phyloP scores from a whole-genome alignment of 768 basidiomycete genomes.

The Xanthoconium purpureum region DNA sequence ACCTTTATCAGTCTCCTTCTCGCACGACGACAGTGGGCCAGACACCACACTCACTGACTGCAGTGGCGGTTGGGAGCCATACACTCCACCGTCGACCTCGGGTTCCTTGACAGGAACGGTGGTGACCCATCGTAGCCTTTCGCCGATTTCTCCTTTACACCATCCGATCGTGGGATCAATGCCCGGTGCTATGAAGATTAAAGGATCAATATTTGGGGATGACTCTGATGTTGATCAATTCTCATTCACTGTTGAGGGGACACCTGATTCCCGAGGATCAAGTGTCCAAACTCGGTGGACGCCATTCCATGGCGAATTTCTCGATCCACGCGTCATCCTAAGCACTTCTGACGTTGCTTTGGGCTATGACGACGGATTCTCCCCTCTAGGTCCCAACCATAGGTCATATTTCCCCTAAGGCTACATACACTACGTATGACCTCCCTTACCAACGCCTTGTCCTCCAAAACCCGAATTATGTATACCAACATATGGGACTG shows the following conservation, averaged over 20 bases:
- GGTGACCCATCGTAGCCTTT: conserved; percentile 41
- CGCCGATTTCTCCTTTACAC: conserved; percentile 26
- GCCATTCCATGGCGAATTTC: conserved; percentile 32
- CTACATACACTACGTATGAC: background rate
- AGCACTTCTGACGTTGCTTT: conserved; percentile 30
- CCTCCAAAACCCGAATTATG: conserved; percentile 1
- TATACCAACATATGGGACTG: conserved; percentile 10
- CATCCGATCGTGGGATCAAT: conserved; percentile 32
- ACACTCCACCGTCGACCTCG: conserved; percentile 60
- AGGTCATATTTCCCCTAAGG: conserved; percentile 32
- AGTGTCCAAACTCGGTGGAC: conserved; percentile 21
- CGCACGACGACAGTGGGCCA: conserved; percentile 51
- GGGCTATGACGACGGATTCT: conserved; percentile 38
- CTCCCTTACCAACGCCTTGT: no score
- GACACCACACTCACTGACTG: conserved; percentile 47
- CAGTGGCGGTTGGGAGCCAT: conserved; percentile 56
- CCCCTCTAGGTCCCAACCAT: conserved; percentile 46
- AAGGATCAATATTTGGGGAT: conserved; percentile 45
- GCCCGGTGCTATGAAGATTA: conserved; percentile 33
- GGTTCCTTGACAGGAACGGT: conserved; percentile 45
- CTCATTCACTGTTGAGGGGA: conserved; percentile 37
- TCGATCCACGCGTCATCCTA: conserved; percentile 32
- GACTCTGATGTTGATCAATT: conserved; percentile 51
- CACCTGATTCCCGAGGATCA: conserved; percentile 12
- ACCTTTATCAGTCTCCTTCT: conserved; percentile 39